Base-by-base conservation (phyloP, 345 rosid genomes). In the Hevea brasiliensis region DNA sequence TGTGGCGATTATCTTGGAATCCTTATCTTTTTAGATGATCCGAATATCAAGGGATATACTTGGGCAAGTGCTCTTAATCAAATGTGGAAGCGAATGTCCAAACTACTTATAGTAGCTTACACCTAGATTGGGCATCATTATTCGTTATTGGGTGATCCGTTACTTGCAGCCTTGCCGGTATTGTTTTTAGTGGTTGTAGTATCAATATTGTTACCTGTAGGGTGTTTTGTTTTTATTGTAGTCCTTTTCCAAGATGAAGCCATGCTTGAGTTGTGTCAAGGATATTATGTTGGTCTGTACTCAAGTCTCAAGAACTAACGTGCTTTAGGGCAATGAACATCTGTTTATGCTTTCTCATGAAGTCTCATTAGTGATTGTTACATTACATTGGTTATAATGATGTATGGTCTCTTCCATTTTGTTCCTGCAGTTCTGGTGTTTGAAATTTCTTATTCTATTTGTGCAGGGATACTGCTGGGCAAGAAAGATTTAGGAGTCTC, bases 391-490 rank as follows among this genome's bases (percentile, higher is more conserved):
- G 61, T 69, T 68, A 20, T 56, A 23, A 37, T 2, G 18, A 15
- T 67, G 41, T 15, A 17, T 69, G 37, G n/a, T 32, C 47, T 35
- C 24, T 50, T 61, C 69, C 56, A 41, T 24, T 55, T 24, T 65
- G 63, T 75, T 51, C 1, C 26, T 76, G 62, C 40, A 32, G 17
- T 27, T 40, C 47, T 21, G 40, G 55, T 60, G 65, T 60, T 32
- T 65, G 17, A 64, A 44, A 37, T 23, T 50, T 65, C 50, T 40
- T 69, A 6, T 71, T 65, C 17, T 79, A 47, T 73, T 55, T 54
- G 65, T 57, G 51, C 80, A 93, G 97, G 98, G 98, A 94, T 77
- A 94, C 98, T 62, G 98, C 98, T 0, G 98, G 98, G 50, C 96
- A 94, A 74, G 98, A 94, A 89, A 90, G 98, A 66, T 94, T 94